These are phyloP conservation scores for Emmonsia crescens DNA, from an alignment of 2,329 filamentous ascomycete species.

Conservation along the genomic window DNA sequence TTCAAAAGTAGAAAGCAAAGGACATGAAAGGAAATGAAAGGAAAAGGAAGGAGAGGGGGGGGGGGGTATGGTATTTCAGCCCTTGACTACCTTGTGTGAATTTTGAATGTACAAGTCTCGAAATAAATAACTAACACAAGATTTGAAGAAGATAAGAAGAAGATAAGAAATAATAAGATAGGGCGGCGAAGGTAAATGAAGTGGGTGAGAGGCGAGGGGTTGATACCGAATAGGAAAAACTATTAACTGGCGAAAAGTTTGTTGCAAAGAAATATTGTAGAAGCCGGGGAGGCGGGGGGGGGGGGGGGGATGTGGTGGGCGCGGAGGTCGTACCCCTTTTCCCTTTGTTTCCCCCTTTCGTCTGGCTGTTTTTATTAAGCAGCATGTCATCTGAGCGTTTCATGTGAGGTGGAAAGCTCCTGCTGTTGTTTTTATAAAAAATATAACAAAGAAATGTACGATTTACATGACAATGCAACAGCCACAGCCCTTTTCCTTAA, in stretches of 20 bases:
- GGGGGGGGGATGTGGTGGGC: not conserved
- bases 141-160: constrained; percentile 10
- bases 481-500: constrained; percentile 54
- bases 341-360: not conserved
- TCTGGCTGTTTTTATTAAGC: not conserved
- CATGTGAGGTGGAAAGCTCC: not conserved
- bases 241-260: not conserved
- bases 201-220: not conserved
- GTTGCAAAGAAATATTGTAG: not conserved
- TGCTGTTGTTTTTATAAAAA: not conserved
- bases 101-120: constrained; percentile 1
- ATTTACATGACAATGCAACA: constrained; percentile 67
- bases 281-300: not conserved
- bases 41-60: too few relatives aligned
- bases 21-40: not conserved
- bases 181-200: not conserved
- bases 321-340: not conserved
- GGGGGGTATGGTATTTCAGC: not conserved
- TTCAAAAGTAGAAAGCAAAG: too few relatives aligned
- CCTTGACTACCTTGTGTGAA: not conserved
- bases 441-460: not conserved
- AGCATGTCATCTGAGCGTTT: not conserved
- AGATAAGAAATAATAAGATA: constrained; percentile 1
- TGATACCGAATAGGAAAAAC: not conserved
- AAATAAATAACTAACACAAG: constrained; percentile 3